Evolutionary conservation across 2,329 filamentous ascomycete genomes (phyloP).

Genomic region (Apiospora pterosperma): DNA sequence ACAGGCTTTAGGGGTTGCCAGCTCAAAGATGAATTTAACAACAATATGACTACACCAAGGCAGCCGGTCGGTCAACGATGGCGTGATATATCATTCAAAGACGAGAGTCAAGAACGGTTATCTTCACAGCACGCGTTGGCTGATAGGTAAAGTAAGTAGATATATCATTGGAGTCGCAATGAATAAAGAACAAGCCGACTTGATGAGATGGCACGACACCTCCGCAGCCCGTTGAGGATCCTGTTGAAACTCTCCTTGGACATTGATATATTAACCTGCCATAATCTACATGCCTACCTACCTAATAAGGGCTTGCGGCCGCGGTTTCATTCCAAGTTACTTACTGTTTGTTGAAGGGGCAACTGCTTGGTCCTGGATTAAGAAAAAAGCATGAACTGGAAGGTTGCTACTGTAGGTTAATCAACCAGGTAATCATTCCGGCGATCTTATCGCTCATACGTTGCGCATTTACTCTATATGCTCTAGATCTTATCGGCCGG

Average conservation of each 20-base stretch:
- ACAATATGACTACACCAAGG: background rate
- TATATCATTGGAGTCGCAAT: background rate
- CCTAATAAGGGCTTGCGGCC: background rate
- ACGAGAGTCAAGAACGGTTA: too few species aligned
- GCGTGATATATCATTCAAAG: too few species aligned
- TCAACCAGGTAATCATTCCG: background rate
- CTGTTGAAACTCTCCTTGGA: background rate
- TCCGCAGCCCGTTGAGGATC: background rate
- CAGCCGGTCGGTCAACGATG: too few species aligned
- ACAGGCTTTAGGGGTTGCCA: background rate
- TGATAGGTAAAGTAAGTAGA: too few species aligned
- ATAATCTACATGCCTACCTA: background rate
- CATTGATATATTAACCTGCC: background rate
- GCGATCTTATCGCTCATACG: background rate
- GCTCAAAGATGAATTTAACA: background rate
- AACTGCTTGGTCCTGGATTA: too few species aligned
- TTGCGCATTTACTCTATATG: background rate
- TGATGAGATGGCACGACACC: background rate
- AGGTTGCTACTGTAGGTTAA: background rate
- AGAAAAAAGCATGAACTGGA: background rate
- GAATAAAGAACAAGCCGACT: background rate
- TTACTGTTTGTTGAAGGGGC: background rate
- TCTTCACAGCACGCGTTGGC: too few species aligned
- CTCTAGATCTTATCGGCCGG: slow-evolving; percentile 3
- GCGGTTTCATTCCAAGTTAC: background rate